Base-by-base conservation (phyloP, 768 basidiomycete species). In the Lactarius sp. region DNA sequence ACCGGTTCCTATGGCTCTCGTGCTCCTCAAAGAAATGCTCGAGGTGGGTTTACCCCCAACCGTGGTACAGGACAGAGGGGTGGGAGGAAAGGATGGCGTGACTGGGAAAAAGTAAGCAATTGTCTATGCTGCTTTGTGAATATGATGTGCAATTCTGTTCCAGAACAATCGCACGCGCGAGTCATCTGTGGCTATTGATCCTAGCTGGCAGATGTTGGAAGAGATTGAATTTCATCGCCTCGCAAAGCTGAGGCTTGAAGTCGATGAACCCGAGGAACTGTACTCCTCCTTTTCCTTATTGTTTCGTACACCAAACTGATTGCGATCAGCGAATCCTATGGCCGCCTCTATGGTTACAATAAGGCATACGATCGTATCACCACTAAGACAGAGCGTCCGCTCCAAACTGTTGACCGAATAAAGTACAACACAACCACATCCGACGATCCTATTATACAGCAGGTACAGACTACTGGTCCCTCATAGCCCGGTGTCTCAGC, bases 381-480 rank as follows among this genome's bases (percentile, higher is more conserved):
- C 51, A 97, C 97, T 53, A 94, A 94, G 77, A 87, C 86, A 5
- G 94, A 98, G 75, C 85, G 85, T 64, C 89, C 94, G 54, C 82
- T 99, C 33, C 94, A 98, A 71, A 81, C 92, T 52, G 84, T 95
- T 61, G 97, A 98, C 75, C 88, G 94, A 62, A 90, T 97, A 74
- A 90, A 93, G 72, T 99, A 97, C 77, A 98, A 98, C 74, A 89
- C 94, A 18, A 97, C 97, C 0, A 98, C 97, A 22, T 95, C 94
- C 16, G 97, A 99, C 70, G 97, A 99, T 73, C 96, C 97, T 3
- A 82, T 99, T 74, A 97, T 99, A 66, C 92, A 92, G 75, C 85
- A 93, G 77, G 93, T 91, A 72, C 66, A 73, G 61, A 54, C 27
- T 27, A 18, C 55, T 44, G 56, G 52, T 47, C 66, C 46, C 57